Percentiles rank a stretch among this genome's conserved stretches.
Evolutionary conservation across 2,329 filamentous ascomycete species (phyloP).

Genomic region (Colletotrichum sp.): DNA sequence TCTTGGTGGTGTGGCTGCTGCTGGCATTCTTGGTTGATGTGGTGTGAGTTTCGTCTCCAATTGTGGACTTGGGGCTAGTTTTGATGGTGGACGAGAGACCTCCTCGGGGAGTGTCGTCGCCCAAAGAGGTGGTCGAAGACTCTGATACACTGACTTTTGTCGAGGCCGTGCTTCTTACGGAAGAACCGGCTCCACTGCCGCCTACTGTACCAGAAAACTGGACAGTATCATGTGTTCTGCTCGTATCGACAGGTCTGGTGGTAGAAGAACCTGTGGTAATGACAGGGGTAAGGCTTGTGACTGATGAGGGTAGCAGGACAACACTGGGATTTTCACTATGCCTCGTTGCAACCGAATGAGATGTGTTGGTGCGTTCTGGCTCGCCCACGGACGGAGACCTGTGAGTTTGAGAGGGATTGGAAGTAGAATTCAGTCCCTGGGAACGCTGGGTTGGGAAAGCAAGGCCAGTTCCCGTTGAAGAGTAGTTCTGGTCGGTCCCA

Average conservation of each 20-base stretch:
- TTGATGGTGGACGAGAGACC: not conserved
- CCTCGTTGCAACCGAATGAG: not conserved
- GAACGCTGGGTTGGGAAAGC: not conserved
- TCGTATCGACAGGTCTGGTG: not conserved
- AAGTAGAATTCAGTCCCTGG: not conserved
- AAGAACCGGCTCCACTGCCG: not conserved
- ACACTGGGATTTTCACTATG: not conserved
- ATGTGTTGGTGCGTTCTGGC: not conserved
- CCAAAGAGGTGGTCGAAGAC: not conserved
- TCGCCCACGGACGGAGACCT: not conserved
- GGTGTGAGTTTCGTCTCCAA: not conserved
- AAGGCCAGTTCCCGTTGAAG: not conserved
- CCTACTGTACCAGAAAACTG: not conserved
- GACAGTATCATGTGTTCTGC: not conserved
- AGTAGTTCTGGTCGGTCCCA: fast-evolving
- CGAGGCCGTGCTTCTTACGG: fast-evolving
- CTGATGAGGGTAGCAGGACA: not conserved
- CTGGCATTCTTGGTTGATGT: not conserved
- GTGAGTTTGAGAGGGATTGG: not conserved
- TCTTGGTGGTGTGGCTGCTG: not conserved
- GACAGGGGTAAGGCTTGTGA: not conserved
- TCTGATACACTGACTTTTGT: not conserved
- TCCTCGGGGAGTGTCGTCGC: not conserved
- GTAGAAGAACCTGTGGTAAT: not conserved
- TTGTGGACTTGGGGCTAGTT: not conserved